These are phyloP conservation scores for Monosporascus sp. DNA, from an alignment of 2,329 filamentous ascomycete species.

Conservation along the genomic window DNA sequence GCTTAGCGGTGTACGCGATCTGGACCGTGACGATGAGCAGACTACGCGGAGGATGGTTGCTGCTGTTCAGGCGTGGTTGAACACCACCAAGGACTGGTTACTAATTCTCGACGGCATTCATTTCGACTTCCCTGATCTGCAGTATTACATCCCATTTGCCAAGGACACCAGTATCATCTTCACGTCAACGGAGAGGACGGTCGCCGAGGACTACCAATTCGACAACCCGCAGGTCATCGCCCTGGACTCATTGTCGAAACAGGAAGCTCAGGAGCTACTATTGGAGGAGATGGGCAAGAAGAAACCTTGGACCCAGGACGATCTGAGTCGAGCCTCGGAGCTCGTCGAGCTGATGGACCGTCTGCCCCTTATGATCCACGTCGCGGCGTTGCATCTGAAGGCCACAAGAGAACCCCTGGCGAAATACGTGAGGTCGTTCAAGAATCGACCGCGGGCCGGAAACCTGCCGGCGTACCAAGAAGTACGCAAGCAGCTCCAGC, in stretches of 20 bases:
- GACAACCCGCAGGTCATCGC: conserved; percentile 53
- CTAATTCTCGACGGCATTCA: conserved; percentile 62
- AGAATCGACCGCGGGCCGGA: conserved; percentile 48
- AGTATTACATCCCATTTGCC: conserved; percentile 59
- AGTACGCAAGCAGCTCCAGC: conserved; percentile 44
- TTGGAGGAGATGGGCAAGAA: conserved; percentile 57
- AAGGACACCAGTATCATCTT: conserved; percentile 61
- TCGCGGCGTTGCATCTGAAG: conserved; percentile 56
- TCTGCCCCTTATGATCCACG: conserved; percentile 63
- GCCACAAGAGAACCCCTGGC: conserved; percentile 56
- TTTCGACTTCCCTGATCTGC: conserved; percentile 52
- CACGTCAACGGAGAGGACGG: conserved; percentile 58
- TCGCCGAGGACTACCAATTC: conserved; percentile 49
- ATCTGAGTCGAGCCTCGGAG: conserved; percentile 52
- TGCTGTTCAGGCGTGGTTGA: conserved; percentile 57
- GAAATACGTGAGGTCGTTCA: conserved; percentile 53
- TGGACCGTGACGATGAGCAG: conserved; percentile 30
- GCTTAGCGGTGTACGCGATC: conserved; percentile 36
- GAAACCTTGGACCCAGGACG: conserved; percentile 46
- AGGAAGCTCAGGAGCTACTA: conserved; percentile 55
- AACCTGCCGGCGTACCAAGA: conserved; percentile 41
- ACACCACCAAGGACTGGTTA: conserved; percentile 57
- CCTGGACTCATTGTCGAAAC: conserved; percentile 46
- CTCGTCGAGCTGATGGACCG: conserved; percentile 59
- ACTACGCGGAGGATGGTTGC: conserved; percentile 46